Evolutionary conservation across 257 asterid genomes (phyloP), one percentile per base, ranked within the genome.

Genomic region (Primulina eburnea): DNA sequence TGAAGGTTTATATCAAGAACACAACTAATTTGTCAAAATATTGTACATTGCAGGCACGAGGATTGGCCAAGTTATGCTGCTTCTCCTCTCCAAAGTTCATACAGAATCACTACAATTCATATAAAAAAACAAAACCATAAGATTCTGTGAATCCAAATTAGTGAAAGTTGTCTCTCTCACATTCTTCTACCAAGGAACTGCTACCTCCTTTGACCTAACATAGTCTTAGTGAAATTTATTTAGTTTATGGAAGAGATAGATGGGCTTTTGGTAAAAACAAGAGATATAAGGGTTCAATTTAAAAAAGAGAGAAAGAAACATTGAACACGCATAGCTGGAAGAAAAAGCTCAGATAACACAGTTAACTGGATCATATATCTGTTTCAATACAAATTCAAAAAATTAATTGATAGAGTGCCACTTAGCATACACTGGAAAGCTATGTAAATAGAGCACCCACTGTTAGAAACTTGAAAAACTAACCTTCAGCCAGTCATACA

Each of bases 401-500:
- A 35, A 35, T 17, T n/a, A 21, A 3, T 61, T 61, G 37, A 34
- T 62, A 4, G 38, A 14, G 35, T 64, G 57, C 68, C 33, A 50
- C 21, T 43, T 12, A 43, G 53, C 53, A 14, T 43, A 43, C 53
- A 24, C 17, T 50, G 7, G 53, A 20, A 3, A 38, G 16, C 9
- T 35, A 17, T n/a, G 37, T 34, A 30, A 2, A 6, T 47, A 24
- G 53, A 69, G 60, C 47, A 67, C 37, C 16, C 35, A 34, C 16
- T 67, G 67, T n/a, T 10, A 59, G 29, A 61, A 72, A 50, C 11
- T 68, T 34, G 70, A 69, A 26, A 76, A 76, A 29, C 89, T 78
- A 73, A 94, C 99, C 97, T 94, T 94, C 80, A 94, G 87, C 99
- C 97, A 94, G 82, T 94, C 99, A 73, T 94, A 94, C 99, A 94